Evolutionary conservation across 1,139 yeast species (phyloP).

Genomic region (Debaryomyces fabryi): DNA sequence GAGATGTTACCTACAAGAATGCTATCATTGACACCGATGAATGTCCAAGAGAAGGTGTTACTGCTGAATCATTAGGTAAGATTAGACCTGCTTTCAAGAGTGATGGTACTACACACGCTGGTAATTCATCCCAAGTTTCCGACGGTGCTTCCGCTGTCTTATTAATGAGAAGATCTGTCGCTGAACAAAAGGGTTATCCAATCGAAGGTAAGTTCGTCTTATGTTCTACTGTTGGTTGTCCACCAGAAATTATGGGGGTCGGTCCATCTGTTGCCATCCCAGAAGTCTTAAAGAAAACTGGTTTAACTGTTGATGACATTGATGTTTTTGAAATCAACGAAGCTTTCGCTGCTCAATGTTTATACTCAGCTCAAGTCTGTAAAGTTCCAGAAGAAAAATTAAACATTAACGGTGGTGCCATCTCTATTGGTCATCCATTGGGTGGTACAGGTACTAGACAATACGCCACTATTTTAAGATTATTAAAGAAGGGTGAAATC

Average conservation of each 20-base stretch:
- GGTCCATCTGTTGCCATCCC: constrained; percentile 97
- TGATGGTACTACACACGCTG: constrained; percentile 89
- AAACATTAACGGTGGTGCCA: constrained; percentile 94
- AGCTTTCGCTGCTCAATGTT: constrained; percentile 94
- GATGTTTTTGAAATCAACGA: constrained; percentile 87
- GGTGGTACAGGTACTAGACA: constrained; percentile 98
- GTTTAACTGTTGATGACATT: constrained; percentile 65
- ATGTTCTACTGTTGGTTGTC: constrained; percentile 82
- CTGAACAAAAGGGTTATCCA: constrained; percentile 69
- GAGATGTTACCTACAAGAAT: constrained; percentile 42
- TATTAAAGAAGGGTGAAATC: constrained; percentile 75
- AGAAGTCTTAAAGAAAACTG: constrained; percentile 65
- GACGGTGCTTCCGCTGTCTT: constrained; percentile 95
- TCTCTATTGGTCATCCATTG: constrained; percentile 93
- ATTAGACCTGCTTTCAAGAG: constrained; percentile 85
- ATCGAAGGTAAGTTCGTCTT: constrained; percentile 76
- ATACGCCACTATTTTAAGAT: constrained; percentile 82
- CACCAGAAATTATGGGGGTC: constrained; percentile 96
- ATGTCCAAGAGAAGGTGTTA: constrained; percentile 88
- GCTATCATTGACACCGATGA: constrained; percentile 73
- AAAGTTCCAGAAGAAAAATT: constrained; percentile 73
- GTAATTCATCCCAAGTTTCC: constrained; percentile 90
- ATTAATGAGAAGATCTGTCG: constrained; percentile 85
- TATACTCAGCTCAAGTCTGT: constrained; percentile 68
- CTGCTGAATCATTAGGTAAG: constrained; percentile 72